Percentiles rank a stretch among this genome's conserved stretches.
Evolutionary conservation across 345 rosid genomes (phyloP).

Genomic region (Xanthoceras sorbifolium): DNA sequence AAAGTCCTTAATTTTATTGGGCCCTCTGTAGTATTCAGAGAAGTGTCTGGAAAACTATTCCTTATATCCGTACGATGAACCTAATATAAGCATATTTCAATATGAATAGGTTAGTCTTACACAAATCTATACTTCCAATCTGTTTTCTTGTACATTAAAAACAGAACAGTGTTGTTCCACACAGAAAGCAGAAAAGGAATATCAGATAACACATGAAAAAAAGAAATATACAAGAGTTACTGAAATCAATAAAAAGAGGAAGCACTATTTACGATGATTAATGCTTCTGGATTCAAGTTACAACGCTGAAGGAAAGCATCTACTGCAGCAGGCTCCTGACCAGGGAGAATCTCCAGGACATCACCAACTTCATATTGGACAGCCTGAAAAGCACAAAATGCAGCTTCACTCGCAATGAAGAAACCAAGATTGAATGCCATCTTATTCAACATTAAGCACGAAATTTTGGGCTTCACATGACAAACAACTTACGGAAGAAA

Average conservation of each 20-base stretch:
- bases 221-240: neutral
- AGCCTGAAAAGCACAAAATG: constrained; percentile 42
- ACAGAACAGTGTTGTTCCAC: neutral
- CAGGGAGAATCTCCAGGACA: constrained; percentile 87
- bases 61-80: constrained; percentile 52
- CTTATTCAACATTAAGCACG: neutral
- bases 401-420: neutral
- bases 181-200: neutral
- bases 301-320: constrained; percentile 74
- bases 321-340: constrained; percentile 60
- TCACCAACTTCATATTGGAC: constrained; percentile 73
- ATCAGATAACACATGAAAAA: neutral
- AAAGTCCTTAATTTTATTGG: constrained; percentile 72
- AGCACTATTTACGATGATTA: constrained; percentile 61
- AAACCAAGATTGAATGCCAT: constrained; percentile 1
- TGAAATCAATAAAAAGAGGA: neutral
- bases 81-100: constrained; percentile 42
- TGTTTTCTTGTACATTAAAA: constrained; percentile 4
- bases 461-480: neutral
- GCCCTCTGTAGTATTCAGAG: constrained; percentile 22
- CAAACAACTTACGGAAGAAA: constrained; percentile 59
- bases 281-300: constrained; percentile 75
- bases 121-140: neutral
- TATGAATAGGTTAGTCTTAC: constrained; percentile 5
- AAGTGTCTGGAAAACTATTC: constrained; percentile 28